phyloP scores from a whole-genome alignment of 164 flowering plant genomes.

The Vitis labrusca region DNA sequence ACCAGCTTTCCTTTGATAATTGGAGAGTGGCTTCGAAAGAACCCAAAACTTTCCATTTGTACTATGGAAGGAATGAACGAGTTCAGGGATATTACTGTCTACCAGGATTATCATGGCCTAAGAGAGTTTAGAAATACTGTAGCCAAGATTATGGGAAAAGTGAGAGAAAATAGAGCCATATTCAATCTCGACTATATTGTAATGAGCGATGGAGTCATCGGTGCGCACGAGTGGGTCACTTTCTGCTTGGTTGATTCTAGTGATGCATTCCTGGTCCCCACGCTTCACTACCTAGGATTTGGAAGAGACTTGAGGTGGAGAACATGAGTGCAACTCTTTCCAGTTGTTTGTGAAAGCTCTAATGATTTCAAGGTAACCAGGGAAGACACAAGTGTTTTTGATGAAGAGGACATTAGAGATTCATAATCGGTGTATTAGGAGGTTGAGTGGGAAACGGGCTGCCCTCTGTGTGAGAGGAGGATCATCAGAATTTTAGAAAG shows the following conservation, averaged over 20 bases:
- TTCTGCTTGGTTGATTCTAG: slow-evolving; percentile 89
- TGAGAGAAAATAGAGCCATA: slow-evolving; percentile 55
- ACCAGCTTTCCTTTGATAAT: slow-evolving; percentile 74
- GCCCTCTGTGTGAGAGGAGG: too few species aligned
- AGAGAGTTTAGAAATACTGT: slow-evolving; percentile 73
- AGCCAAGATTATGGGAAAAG: slow-evolving; percentile 77
- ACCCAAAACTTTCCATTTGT: slow-evolving; percentile 78
- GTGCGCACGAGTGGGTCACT: slow-evolving; percentile 71
- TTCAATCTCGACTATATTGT: slow-evolving; percentile 77
- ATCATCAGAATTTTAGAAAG: too few species aligned
- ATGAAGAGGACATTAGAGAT: too few species aligned
- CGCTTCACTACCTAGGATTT: slow-evolving; percentile 85
- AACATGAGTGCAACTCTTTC: slow-evolving; percentile 67
- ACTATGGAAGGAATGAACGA: slow-evolving; percentile 49
- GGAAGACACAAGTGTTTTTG: slow-evolving; percentile 2
- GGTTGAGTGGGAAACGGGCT: too few species aligned
- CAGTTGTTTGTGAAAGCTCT: slow-evolving; percentile 46
- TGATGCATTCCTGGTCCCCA: slow-evolving; percentile 81
- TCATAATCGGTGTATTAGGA: too few species aligned
- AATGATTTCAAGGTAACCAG: slow-evolving; percentile 54
- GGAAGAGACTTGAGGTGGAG: slow-evolving; percentile 88
- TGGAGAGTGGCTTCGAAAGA: slow-evolving; percentile 64
- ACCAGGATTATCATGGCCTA: slow-evolving; percentile 89
- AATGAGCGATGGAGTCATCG: slow-evolving; percentile 93
- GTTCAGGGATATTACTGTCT: slow-evolving; percentile 65